phyloP scores from a whole-genome alignment of 2,329 filamentous ascomycete genomes.

The Hypoxylon rubiginosum region DNA sequence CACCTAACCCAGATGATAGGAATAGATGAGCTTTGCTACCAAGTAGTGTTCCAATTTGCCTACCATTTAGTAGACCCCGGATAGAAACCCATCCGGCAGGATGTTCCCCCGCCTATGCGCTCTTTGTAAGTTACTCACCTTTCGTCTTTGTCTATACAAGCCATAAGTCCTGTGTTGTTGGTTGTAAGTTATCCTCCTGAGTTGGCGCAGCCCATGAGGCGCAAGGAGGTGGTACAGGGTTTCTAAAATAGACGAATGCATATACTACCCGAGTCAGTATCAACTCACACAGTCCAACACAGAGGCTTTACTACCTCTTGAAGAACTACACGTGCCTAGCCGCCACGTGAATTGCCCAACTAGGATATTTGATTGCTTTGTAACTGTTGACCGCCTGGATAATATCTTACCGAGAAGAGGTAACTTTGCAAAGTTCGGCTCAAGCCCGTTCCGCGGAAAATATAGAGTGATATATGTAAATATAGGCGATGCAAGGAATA shows the following conservation, averaged over 20 bases:
- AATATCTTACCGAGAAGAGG: neutral
- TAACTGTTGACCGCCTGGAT: neutral
- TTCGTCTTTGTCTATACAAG: neutral
- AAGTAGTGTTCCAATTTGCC: neutral
- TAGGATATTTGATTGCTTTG: neutral
- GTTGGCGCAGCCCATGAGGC: slow-evolving; percentile 16
- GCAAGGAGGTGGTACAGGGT: slow-evolving; percentile 14
- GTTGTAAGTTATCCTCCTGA: neutral
- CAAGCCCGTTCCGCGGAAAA: neutral
- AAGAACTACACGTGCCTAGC: neutral
- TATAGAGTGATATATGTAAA: neutral
- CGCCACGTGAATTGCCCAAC: neutral
- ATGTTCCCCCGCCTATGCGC: slow-evolving; percentile 3
- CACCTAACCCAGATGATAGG: slow-evolving; percentile 25
- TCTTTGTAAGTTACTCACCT: neutral
- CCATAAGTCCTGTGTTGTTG: neutral
- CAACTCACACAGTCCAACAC: neutral
- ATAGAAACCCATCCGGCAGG: slow-evolving; percentile 23
- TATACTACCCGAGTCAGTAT: neutral
- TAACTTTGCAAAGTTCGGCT: neutral
- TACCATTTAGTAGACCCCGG: slow-evolving; percentile 20
- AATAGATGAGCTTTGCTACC: slow-evolving; percentile 4
- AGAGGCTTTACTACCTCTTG: neutral
- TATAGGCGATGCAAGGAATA: neutral
- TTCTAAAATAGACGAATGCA: slow-evolving; percentile 20